phyloP scores from a whole-genome alignment of 805 yeast genomes.

The Hanseniaspora meyeri region DNA sequence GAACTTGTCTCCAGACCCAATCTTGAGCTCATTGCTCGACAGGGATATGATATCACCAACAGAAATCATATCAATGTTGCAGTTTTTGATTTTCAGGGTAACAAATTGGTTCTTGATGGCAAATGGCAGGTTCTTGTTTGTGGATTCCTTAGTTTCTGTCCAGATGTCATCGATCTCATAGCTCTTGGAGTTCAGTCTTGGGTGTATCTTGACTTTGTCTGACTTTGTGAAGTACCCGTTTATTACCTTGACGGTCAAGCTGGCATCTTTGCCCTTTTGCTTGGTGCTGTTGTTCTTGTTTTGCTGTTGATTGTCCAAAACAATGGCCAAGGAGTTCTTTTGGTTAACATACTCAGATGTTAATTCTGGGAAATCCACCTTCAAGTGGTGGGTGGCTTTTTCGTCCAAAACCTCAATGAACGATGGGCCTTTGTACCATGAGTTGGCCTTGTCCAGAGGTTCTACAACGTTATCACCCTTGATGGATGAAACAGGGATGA shows the following conservation, averaged over 20 bases:
- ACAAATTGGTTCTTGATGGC: slow-evolving; percentile 48
- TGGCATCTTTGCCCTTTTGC: slow-evolving; percentile 73
- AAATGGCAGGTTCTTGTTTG: slow-evolving; percentile 16
- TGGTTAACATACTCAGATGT: slow-evolving; percentile 90
- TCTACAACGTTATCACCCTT: slow-evolving; percentile 75
- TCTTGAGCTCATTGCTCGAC: not conserved
- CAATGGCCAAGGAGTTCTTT: slow-evolving; percentile 74
- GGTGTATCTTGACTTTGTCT: slow-evolving; percentile 22
- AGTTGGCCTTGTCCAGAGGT: slow-evolving; percentile 46
- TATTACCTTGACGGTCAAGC: slow-evolving; percentile 75
- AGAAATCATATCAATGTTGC: slow-evolving; percentile 34
- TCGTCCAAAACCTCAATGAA: slow-evolving; percentile 69
- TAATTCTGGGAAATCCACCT: slow-evolving; percentile 60
- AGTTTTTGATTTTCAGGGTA: slow-evolving; percentile 31
- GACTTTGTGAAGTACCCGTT: slow-evolving; percentile 52
- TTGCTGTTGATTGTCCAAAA: slow-evolving; percentile 51
- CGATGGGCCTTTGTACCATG: slow-evolving; percentile 88
- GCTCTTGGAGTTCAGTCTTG: slow-evolving; percentile 4
- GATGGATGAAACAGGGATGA: slow-evolving; percentile 91
- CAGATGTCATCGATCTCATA: slow-evolving; percentile 10
- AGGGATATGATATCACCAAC: slow-evolving; percentile 50
- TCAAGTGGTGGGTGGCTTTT: slow-evolving; percentile 31
- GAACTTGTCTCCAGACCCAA: slow-evolving; percentile 21
- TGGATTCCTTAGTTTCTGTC: slow-evolving; percentile 10
- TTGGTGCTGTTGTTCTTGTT: slow-evolving; percentile 7